A percentile compares a stretch with the other conserved stretches of the same genome.
These are phyloP conservation scores for Elasticomyces elasticus DNA, from an alignment of 495 filamentous ascomycete species.

Conservation along the genomic window DNA sequence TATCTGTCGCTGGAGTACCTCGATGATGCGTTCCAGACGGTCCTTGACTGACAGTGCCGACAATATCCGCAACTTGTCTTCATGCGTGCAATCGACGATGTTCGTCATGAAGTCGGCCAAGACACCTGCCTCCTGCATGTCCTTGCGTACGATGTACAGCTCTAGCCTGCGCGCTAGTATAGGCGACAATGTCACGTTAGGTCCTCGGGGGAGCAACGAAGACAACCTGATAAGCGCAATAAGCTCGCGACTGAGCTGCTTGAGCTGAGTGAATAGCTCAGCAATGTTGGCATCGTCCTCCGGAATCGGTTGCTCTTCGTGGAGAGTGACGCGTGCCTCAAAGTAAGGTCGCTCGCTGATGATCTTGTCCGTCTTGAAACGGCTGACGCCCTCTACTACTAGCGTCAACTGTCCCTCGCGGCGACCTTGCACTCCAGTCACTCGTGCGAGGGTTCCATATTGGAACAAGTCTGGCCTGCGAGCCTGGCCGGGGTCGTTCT, in stretches of 20 bases:
- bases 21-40: slow-evolving; percentile 68
- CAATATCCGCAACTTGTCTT: slow-evolving; percentile 81
- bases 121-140: slow-evolving; percentile 64
- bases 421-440: slow-evolving; percentile 71
- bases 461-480: slow-evolving; percentile 63
- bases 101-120: slow-evolving; percentile 97
- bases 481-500: slow-evolving; percentile 48
- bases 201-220: slow-evolving; percentile 55
- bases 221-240: slow-evolving; percentile 68
- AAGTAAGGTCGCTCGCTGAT: slow-evolving; percentile 74
- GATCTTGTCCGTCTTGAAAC: slow-evolving; percentile 66
- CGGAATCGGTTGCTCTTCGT: slow-evolving; percentile 46
- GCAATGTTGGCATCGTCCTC: slow-evolving; percentile 47
- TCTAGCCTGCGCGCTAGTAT: slow-evolving; percentile 77
- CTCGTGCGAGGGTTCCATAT: slow-evolving; percentile 69
- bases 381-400: slow-evolving; percentile 72
- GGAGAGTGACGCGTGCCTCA: slow-evolving; percentile 59
- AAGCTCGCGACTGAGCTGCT: slow-evolving; percentile 72
- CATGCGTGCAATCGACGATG: slow-evolving; percentile 69
- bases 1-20: slow-evolving; percentile 69
- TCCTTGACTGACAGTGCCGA: slow-evolving; percentile 63
- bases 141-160: slow-evolving; percentile 69
- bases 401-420: slow-evolving; percentile 69
- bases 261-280: slow-evolving; percentile 66
- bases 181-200: slow-evolving; percentile 58